Conservation (phyloP, 1,139 yeast genomes). For the Chernovozyma aurita region DNA sequence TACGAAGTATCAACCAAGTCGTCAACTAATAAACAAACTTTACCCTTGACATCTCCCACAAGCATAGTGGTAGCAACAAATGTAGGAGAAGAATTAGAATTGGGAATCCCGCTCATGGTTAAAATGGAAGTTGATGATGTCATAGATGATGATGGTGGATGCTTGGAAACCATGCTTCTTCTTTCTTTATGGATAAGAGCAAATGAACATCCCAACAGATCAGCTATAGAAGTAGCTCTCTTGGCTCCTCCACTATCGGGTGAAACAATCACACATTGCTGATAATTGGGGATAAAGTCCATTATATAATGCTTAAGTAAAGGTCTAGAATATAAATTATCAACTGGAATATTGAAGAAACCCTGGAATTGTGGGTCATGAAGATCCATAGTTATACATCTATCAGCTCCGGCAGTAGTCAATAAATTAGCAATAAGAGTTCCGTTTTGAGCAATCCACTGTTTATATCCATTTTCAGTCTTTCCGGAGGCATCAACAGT, state of each 20-base stretch:
- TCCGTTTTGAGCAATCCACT: slow-evolving; percentile 97
- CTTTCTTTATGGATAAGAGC: slow-evolving; percentile 96
- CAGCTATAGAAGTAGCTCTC: slow-evolving; percentile 92
- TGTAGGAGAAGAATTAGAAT: slow-evolving; percentile 10
- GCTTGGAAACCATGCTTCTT: slow-evolving; percentile 45
- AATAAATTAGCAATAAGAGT: slow-evolving; percentile 84
- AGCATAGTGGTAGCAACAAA: slow-evolving; percentile 75
- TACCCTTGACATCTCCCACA: slow-evolving; percentile 86
- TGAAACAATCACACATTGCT: slow-evolving; percentile 81
- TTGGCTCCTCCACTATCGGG: slow-evolving; percentile 99
- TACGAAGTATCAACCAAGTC: slow-evolving; percentile 93
- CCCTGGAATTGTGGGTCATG: slow-evolving; percentile 97
- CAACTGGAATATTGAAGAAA: slow-evolving; percentile 88
- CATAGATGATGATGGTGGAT: slow-evolving; percentile 22
- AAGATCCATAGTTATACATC: slow-evolving; percentile 94
- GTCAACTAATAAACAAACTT: slow-evolving; percentile 83
- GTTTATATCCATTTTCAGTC: slow-evolving; percentile 67
- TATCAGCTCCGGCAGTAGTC: slow-evolving; percentile 94
- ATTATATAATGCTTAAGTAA: slow-evolving; percentile 75
- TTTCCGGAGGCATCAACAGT: slow-evolving; percentile 36
- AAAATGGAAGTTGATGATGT: slow-evolving; percentile 1
- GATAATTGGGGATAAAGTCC: slow-evolving; percentile 66
- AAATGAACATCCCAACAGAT: slow-evolving; percentile 80
- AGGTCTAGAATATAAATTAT: slow-evolving; percentile 83
- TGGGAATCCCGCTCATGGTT: slow-evolving; percentile 7